phyloP scores from a whole-genome alignment of 495 filamentous ascomycete species.

The Apiosordaria backusii region DNA sequence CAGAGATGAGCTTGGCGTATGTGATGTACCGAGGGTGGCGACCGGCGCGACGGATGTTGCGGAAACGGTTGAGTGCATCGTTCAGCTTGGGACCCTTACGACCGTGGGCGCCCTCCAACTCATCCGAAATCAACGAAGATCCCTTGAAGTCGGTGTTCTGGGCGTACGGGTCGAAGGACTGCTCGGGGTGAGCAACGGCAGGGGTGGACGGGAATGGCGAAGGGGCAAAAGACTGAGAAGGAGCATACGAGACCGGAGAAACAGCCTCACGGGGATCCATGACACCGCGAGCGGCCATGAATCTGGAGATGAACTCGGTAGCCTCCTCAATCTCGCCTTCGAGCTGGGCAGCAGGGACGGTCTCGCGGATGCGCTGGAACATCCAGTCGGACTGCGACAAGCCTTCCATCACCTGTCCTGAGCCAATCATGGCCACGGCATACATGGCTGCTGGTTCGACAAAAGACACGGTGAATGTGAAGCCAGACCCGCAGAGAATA shows the following conservation, averaged over 20 bases:
- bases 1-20: constrained; percentile 89
- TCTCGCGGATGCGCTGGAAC: constrained; percentile 72
- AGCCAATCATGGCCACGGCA: constrained; percentile 73
- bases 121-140: constrained; percentile 82
- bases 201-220: constrained; percentile 40
- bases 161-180: constrained; percentile 85
- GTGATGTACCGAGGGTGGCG: constrained; percentile 93
- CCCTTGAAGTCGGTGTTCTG: constrained; percentile 87
- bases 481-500: constrained; percentile 58
- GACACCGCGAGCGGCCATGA: constrained; percentile 59
- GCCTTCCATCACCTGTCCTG: constrained; percentile 72
- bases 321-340: constrained; percentile 84
- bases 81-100: constrained; percentile 68
- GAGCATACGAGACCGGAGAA: constrained; percentile 27
- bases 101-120: constrained; percentile 69
- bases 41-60: constrained; percentile 87
- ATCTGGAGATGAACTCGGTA: constrained; percentile 72
- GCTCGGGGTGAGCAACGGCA: constrained; percentile 53
- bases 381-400: constrained; percentile 72
- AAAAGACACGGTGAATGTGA: constrained; percentile 58
- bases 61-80: constrained; percentile 77
- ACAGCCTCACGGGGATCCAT: constrained; percentile 43
- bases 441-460: constrained; percentile 87
- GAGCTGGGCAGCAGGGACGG: constrained; percentile 47
- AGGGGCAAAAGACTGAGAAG: constrained; percentile 29